A percentile compares a stretch with the other conserved stretches of the same genome.
phyloP scores from a whole-genome alignment of 768 basidiomycete species.

The Fibroporia radiculosa region DNA sequence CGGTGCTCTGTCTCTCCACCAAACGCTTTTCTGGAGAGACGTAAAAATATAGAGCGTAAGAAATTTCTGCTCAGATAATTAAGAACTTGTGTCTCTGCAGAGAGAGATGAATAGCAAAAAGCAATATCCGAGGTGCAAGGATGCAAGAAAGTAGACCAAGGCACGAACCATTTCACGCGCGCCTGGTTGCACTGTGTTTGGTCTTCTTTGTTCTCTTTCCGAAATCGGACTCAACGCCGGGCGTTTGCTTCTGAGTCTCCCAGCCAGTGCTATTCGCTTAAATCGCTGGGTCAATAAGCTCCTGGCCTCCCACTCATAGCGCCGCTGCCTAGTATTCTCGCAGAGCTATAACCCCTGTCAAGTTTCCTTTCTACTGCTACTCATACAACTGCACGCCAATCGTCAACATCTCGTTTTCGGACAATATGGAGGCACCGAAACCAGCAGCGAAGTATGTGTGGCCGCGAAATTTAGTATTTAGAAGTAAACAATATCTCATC shows the following conservation, averaged over 20 bases:
- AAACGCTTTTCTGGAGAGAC: too few species aligned
- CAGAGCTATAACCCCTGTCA: not conserved
- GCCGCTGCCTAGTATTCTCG: not conserved
- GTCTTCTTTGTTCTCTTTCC: too few species aligned
- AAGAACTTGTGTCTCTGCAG: too few species aligned
- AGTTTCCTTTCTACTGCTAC: not conserved
- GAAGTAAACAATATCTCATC: not conserved
- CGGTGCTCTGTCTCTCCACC: too few species aligned
- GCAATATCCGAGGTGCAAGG: too few species aligned
- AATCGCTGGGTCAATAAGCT: not conserved
- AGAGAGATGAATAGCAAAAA: too few species aligned
- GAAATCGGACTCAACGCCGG: too few species aligned
- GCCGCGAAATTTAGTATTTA: not conserved
- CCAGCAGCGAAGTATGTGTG: slow-evolving; percentile 15
- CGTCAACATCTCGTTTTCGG: not conserved
- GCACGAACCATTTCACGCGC: not conserved
- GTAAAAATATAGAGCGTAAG: too few species aligned
- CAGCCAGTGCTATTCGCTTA: not conserved
- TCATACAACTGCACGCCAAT: not conserved
- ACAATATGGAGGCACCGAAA: slow-evolving; percentile 14
- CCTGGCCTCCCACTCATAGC: not conserved
- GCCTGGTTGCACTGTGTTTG: not conserved
- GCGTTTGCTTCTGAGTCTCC: not conserved
- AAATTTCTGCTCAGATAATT: too few species aligned
- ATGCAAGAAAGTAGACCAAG: not conserved